Percentiles rank a stretch among this genome's conserved stretches.
These are phyloP conservation scores for Blastocladiella emersonii DNA, from an alignment of 371 early-diverging fungal genomes.

Conservation along the genomic window DNA sequence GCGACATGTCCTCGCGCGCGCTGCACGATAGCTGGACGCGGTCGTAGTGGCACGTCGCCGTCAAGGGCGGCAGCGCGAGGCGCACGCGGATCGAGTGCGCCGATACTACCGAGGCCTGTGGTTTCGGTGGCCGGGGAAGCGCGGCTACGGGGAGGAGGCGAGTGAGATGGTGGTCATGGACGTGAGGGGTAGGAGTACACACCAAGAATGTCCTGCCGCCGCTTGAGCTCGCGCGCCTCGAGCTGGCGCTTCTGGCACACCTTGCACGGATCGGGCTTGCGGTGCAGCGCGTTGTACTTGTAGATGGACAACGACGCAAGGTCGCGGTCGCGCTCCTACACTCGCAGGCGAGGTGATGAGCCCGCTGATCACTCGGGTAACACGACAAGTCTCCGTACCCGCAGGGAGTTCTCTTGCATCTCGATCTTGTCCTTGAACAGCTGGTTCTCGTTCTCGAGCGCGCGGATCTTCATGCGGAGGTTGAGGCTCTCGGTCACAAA, in stretches of 20 bases:
- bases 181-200: too few relatives aligned
- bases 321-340: conserved; percentile 30
- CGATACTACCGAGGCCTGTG: neutral
- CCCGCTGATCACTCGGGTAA: too few relatives aligned
- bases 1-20: neutral
- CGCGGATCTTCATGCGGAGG: conserved; percentile 24
- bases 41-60: neutral
- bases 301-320: conserved; percentile 34
- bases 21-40: neutral
- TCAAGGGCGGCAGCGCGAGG: neutral
- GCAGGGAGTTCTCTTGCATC: conserved; percentile 19
- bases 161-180: too few relatives aligned
- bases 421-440: conserved; percentile 16
- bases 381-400: conserved; percentile 12
- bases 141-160: neutral
- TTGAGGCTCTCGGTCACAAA: conserved; percentile 24
- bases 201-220: conserved; percentile 20
- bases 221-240: conserved; percentile 13
- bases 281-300: conserved; percentile 32
- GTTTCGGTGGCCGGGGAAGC: neutral
- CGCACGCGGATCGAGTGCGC: neutral
- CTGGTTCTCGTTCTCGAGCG: conserved; percentile 20
- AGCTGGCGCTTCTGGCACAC: conserved; percentile 20
- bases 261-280: conserved; percentile 26
- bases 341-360: too few relatives aligned